Percentiles rank a stretch among this genome's conserved stretches.
phyloP scores from a whole-genome alignment of 140 eudicot genomes.

The Erigeron philadelphicus region DNA sequence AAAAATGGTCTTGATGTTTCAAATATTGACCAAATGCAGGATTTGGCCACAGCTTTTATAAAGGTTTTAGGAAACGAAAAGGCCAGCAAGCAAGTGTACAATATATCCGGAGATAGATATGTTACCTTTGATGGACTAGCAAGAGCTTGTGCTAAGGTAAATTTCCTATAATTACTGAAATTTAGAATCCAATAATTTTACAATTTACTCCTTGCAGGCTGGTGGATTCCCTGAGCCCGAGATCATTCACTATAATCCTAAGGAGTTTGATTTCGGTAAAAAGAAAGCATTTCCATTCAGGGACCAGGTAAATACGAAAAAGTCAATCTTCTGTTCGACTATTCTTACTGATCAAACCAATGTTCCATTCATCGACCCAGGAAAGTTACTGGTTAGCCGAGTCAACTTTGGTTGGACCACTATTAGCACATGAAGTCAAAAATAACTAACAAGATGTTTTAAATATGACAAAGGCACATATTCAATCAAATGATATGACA shows the following conservation, averaged over 20 bases:
- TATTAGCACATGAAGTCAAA: background rate
- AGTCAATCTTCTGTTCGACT: conserved; percentile 20
- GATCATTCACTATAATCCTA: conserved; percentile 83
- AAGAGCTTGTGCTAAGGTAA: conserved; percentile 95
- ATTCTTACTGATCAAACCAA: conserved; percentile 4
- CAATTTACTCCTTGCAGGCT: conserved; percentile 46
- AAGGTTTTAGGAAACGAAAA: conserved; percentile 81
- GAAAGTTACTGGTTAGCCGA: background rate
- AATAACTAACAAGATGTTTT: background rate
- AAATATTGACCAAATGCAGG: conserved; percentile 42
- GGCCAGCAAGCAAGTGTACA: conserved; percentile 78
- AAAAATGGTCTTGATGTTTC: conserved; percentile 19
- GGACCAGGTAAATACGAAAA: conserved; percentile 64
- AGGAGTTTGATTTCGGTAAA: conserved; percentile 93
- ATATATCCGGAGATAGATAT: conserved; percentile 88
- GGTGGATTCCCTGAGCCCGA: conserved; percentile 99
- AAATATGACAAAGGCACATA: too few relatives aligned
- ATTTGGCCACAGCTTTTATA: conserved; percentile 75
- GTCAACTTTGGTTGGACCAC: background rate
- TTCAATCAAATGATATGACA: too few relatives aligned
- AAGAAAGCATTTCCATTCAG: conserved; percentile 97
- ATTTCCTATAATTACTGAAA: background rate
- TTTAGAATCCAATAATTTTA: background rate
- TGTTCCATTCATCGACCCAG: background rate
- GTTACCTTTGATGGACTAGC: conserved; percentile 98